Percentiles rank a stretch among this genome's conserved stretches.
Conservation (phyloP, 2,329 filamentous ascomycete genomes). For the Didymella exigua region DNA sequence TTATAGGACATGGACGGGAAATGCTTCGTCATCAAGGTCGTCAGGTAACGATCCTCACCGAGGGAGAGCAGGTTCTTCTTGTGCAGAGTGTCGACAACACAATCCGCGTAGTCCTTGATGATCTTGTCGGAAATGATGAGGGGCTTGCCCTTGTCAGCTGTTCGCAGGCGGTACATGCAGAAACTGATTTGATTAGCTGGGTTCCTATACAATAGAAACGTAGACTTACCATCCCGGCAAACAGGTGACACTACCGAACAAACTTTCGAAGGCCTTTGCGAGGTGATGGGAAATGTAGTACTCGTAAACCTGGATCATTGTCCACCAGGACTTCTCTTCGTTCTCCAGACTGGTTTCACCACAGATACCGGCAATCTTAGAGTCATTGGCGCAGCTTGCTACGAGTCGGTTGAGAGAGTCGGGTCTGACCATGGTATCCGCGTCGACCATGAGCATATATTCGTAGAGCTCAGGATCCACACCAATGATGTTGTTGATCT, state of each 20-base stretch:
- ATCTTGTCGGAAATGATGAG: constrained; percentile 90
- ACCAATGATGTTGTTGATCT: constrained; percentile 98
- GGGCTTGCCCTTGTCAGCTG: constrained; percentile 90
- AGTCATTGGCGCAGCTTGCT: constrained; percentile 88
- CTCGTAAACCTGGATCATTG: constrained; percentile 99
- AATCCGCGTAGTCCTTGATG: constrained; percentile 86
- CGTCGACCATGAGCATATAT: constrained; percentile 96
- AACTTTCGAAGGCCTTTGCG: constrained; percentile 94
- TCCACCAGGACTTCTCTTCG: constrained; percentile 95
- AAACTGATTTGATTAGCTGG: constrained; percentile 67
- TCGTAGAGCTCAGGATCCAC: constrained; percentile 98
- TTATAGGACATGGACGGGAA: constrained; percentile 97
- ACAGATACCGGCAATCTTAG: constrained; percentile 96
- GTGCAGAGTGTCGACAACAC: constrained; percentile 90
- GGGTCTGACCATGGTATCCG: constrained; percentile 91
- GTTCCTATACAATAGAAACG: not conserved
- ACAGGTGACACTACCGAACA: constrained; percentile 98
- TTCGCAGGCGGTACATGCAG: constrained; percentile 96
- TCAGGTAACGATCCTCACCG: constrained; percentile 96
- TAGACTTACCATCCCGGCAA: constrained; percentile 91
- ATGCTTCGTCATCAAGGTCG: constrained; percentile 97
- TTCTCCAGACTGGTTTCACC: constrained; percentile 97
- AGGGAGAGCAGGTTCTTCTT: constrained; percentile 92
- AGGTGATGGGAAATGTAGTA: constrained; percentile 99
- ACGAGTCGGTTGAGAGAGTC: constrained; percentile 93